Percentiles rank a stretch among this genome's conserved stretches.
Conservation (phyloP, 306 rosid genomes). For the Abrus pulchellus region DNA sequence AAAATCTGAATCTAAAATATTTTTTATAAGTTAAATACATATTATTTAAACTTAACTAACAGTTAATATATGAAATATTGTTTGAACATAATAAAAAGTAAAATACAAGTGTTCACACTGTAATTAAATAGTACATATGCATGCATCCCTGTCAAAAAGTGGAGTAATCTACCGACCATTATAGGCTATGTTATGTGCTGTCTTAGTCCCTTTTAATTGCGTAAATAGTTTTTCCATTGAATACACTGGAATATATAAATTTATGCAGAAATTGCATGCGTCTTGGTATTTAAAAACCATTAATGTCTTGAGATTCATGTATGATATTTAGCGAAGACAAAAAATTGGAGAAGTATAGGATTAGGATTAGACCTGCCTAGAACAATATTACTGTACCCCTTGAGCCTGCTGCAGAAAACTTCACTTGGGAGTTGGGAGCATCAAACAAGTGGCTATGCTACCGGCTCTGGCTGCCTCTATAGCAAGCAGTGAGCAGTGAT, state of each 20-base stretch:
- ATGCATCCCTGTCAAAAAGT: neutral
- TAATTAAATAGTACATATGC: neutral
- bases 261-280: neutral
- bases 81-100: neutral
- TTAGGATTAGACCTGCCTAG: slow-evolving; percentile 22
- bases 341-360: slow-evolving; percentile 3
- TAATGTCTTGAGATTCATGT: neutral
- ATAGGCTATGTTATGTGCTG: neutral
- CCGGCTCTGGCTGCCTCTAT: slow-evolving; percentile 48
- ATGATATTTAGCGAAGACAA: neutral
- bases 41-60: too few species aligned
- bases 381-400: slow-evolving; percentile 39
- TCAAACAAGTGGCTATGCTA: slow-evolving; percentile 51
- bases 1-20: too few species aligned
- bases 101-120: neutral
- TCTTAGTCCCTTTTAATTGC: slow-evolving; percentile 12
- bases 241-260: too few species aligned
- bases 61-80: neutral
- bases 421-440: slow-evolving; percentile 53
- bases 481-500: slow-evolving; percentile 23
- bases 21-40: too few species aligned
- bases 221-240: neutral
- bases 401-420: slow-evolving; percentile 40
- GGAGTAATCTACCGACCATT: neutral
- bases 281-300: neutral